Evolutionary conservation across 371 early-diverging fungal species (phyloP), one percentile per base, ranked within the genome.

Genomic region (Mortierella sp.): DNA sequence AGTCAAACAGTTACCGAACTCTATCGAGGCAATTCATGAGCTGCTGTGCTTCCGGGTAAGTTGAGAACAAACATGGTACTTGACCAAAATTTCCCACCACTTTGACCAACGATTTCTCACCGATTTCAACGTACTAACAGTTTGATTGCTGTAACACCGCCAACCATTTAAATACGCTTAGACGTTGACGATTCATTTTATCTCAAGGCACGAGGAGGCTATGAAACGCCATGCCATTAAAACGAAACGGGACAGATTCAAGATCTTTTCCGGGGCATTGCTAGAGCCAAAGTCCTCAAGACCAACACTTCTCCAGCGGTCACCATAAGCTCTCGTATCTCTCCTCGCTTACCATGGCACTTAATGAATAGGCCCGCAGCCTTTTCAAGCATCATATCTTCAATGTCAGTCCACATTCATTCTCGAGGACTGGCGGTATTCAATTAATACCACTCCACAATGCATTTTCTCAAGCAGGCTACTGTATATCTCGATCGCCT

Each of bases 11-110:
- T 57, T 57, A 30, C 29, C 29, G 29, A 64, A 56, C 44, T 56
- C 57, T 57, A 4, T 57, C 44, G 44, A 56, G 57, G 57, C 64
- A 45, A 26, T 64, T 55, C 64, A 64, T 56, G 64, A 64, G 44
- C 64, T 64, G 23, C 64, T 64, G 19, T 23, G 55, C 56, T 46
- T 64, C 37, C 64, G 64, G 57, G 64, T 46, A 64, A 64, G 64
- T 64, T 37, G 14, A 50, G 50, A 50, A 50, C 50, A 50, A 14
- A n/a, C 21, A 21, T 14, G 21, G 50, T 14, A 21, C 50, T 50
- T 50, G 50, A 50, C 50, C 21, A 50, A 21, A 16, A 50, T n/a
- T 50, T 50, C 50, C 5, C 50, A 50, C 50, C 50, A 14, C 50
- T 14, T 50, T 50, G 16, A 50, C 50, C 14, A 50, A 50, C 50